Evolutionary conservation across 1,284 basidiomycete species (phyloP), one percentile per base, ranked within the genome.

Genomic region (Melampsora larici-populina): DNA sequence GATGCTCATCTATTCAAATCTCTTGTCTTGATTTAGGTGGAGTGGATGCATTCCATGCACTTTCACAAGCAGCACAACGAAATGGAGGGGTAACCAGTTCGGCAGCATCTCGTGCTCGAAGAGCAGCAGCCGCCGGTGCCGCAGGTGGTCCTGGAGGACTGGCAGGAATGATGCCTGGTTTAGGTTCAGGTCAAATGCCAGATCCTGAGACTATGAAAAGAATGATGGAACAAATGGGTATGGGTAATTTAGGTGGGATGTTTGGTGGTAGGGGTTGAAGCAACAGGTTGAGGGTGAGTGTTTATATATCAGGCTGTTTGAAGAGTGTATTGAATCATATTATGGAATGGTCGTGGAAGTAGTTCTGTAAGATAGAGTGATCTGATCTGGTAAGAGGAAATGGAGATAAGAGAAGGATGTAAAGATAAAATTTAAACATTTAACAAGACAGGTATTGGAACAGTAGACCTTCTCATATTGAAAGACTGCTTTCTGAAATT

Each of bases 221-320:
- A 49, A 75, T 75, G 72, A 75, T 75, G 72, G 64, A 75, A 60
- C 64, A 66, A 24, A 75, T 75, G 72, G 72, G 72, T 5, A 66
- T 75, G 64, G 72, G 64, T 40, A 51, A 66, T 55, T 33, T 75
- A 21, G 58, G 60, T 21, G 63, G 60, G 8, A 65, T 73, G 71
- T 73, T 73, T 31, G 71, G 71, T 51, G 71, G 33, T 43, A 0
- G 26, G 21, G 26, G 51, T 21, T 58, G 15, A 58, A 58, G 9
- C 9, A 36, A 4, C 36, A 36, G 36, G 9, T 36, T 36, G 36
- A 36, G 36, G 36, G 3, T 36, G 9, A 36, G 36, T 9, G 9
- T 36, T 36, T 36, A 36, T 36, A 36, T 36, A 36, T 36, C 36
- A 36, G 36, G 9, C 36, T 36, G 36, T 36, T 36, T 36, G 36